These are phyloP conservation scores for Sutorius eximius DNA, from an alignment of 1,284 basidiomycete genomes.

Conservation along the genomic window DNA sequence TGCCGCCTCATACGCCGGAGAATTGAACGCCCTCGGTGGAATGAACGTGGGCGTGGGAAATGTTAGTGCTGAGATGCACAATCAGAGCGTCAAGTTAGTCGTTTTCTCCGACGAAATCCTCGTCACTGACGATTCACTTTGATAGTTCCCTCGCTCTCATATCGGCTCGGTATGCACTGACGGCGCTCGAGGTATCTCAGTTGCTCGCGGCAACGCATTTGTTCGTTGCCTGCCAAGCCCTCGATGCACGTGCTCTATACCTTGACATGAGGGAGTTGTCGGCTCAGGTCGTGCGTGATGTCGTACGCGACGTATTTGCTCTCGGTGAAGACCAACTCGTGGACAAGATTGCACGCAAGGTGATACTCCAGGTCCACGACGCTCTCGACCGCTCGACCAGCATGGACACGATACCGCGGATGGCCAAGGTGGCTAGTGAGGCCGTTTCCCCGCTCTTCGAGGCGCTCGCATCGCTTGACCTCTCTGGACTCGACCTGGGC, in stretches of 20 bases:
- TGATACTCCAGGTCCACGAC: slow-evolving; percentile 41
- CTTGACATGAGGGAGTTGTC: slow-evolving; percentile 50
- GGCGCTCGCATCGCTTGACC: slow-evolving; percentile 41
- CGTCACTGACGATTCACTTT: slow-evolving; percentile 1
- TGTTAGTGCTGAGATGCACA: slow-evolving; percentile 86
- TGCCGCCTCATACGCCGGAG: slow-evolving; percentile 76
- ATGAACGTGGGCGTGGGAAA: slow-evolving; percentile 85
- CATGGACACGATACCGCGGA: slow-evolving; percentile 66
- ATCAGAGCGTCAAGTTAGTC: slow-evolving; percentile 79
- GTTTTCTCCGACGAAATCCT: neutral
- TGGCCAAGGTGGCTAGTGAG: slow-evolving; percentile 65
- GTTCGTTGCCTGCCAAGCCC: slow-evolving; percentile 77
- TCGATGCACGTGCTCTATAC: slow-evolving; percentile 76
- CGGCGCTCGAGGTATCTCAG: slow-evolving; percentile 73
- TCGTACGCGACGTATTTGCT: slow-evolving; percentile 18
- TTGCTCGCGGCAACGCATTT: slow-evolving; percentile 75
- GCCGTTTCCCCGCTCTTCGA: slow-evolving; percentile 62
- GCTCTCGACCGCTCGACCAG: slow-evolving; percentile 65
- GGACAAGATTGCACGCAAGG: slow-evolving; percentile 20
- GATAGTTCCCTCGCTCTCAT: slow-evolving; percentile 76
- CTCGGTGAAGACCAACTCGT: slow-evolving; percentile 13
- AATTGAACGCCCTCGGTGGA: slow-evolving; percentile 76
- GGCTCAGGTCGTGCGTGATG: slow-evolving; percentile 19
- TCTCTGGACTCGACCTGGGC: slow-evolving; percentile 33
- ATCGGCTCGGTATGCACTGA: slow-evolving; percentile 76